Base-by-base conservation (phyloP, 768 basidiomycete genomes). In the Podaxis sp. region DNA sequence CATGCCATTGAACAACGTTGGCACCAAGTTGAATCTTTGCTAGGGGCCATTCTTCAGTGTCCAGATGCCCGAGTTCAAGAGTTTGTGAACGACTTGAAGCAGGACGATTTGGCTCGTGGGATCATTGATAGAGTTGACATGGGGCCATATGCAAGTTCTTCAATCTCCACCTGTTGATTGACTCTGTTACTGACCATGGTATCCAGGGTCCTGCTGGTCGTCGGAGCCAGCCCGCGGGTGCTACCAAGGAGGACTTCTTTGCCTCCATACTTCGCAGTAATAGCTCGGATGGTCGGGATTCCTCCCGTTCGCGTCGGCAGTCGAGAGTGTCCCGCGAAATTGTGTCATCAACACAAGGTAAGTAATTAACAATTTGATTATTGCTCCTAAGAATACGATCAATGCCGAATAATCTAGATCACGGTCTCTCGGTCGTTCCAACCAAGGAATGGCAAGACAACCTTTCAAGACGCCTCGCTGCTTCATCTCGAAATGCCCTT, bases 1-100 rank as follows among this genome's bases (percentile, higher is more conserved):
- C 91, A 94, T 72, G 93, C 93, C 41, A 94, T 96, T 56, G 94
- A 96, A 75, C 90, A 91, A 63, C 76, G 93, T 68, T 90, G 94
- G 86, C 94, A 96, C 68, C 91, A 94, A 71, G 90, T 95, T 67
- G 94, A 96, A 74, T 90, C 93, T 12, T 76, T 96, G n/a, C 80
- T 96, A 4, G 94, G 92, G 38, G 87, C 89, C 12, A 80, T 96
- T 56, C 79, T 95, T 55, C 85, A 89, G 67, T 90, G 89, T 62
- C 80, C 82, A 29, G 88, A 91, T 71, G 77, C 82, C 17, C 77
- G 86, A 61, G 86, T 90, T 0, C 85, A 87, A 70, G 77, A 75
- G 38, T 71, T 92, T 54, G 77, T 91, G 41, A 75, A 80, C 37
- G 87, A 90, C 66, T 73, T 93, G 50, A 81, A 82, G 57, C 82